These are phyloP conservation scores for Pseudozyma hubeiensis DNA, from an alignment of 1,284 basidiomycete species.

Conservation along the genomic window DNA sequence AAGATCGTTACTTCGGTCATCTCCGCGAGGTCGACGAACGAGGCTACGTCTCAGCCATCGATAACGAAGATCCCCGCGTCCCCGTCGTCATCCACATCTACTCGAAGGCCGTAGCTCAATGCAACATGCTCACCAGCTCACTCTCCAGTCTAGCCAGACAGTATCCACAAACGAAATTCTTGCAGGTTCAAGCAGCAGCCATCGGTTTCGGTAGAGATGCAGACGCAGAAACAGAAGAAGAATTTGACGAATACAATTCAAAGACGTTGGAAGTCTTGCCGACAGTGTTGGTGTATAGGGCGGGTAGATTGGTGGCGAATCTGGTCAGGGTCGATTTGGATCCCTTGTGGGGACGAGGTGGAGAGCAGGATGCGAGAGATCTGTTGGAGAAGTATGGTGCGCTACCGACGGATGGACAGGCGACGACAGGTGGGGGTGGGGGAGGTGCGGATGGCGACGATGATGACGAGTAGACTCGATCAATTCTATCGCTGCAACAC, in stretches of 20 bases:
- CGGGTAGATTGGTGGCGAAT: conserved; percentile 54
- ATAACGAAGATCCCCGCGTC: conserved; percentile 41
- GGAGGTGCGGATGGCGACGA: not conserved
- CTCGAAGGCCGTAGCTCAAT: conserved; percentile 54
- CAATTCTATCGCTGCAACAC: not conserved
- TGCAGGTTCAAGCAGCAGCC: conserved; percentile 56
- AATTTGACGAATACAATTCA: conserved; percentile 48
- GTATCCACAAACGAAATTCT: conserved; percentile 57
- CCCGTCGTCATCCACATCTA: conserved; percentile 62
- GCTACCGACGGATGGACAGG: conserved; percentile 1
- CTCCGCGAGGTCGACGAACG: conserved; percentile 57
- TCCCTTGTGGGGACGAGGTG: conserved; percentile 43
- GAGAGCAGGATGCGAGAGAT: conserved; percentile 48
- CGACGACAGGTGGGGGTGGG: no score
- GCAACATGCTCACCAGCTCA: conserved; percentile 46
- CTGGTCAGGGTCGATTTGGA: conserved; percentile 60
- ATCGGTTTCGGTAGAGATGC: conserved; percentile 58
- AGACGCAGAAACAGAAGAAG: conserved; percentile 45
- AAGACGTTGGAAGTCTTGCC: conserved; percentile 53
- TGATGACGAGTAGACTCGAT: not conserved
- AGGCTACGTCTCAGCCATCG: conserved; percentile 58
- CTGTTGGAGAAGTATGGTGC: conserved; percentile 31
- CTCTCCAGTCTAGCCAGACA: conserved; percentile 50
- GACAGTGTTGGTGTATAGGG: conserved; percentile 58
- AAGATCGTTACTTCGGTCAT: conserved; percentile 56